phyloP scores from a whole-genome alignment of 2,329 filamentous ascomycete genomes.

The Phaeosphaeriaceae sp. region DNA sequence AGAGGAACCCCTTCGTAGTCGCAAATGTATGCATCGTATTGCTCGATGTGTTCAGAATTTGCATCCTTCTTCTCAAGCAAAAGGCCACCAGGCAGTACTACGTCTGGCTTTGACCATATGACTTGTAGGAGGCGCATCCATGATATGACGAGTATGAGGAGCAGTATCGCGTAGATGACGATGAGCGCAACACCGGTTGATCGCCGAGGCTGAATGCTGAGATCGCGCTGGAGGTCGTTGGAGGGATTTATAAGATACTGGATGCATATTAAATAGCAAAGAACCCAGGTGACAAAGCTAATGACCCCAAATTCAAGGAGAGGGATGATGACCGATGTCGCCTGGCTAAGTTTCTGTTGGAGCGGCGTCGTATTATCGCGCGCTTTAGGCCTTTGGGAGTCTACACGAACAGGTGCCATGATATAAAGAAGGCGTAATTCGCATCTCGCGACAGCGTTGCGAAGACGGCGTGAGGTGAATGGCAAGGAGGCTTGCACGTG shows the following conservation, averaged over 20 bases:
- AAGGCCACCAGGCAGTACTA: conserved; percentile 66
- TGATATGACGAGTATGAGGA: conserved; percentile 68
- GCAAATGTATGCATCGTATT: conserved; percentile 82
- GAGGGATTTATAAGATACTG: conserved; percentile 69
- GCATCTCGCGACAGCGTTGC: conserved; percentile 4
- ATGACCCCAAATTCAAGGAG: conserved; percentile 69
- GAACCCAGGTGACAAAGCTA: conserved; percentile 73
- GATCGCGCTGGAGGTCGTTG: conserved; percentile 21
- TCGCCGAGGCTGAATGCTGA: conserved; percentile 48
- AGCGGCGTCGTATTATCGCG: conserved; percentile 25
- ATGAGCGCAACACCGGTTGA: conserved; percentile 72
- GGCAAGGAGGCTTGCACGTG: too few relatives aligned
- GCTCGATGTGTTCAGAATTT: conserved; percentile 66
- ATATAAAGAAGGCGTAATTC: conserved; percentile 4
- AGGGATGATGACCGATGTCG: conserved; percentile 72
- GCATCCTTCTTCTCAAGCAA: conserved; percentile 36
- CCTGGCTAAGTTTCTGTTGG: conserved; percentile 57
- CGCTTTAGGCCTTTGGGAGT: conserved; percentile 31
- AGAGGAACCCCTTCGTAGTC: conserved; percentile 78
- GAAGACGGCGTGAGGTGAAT: neutral
- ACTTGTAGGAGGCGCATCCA: conserved; percentile 75
- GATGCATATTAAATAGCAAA: conserved; percentile 67
- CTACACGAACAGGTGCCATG: conserved; percentile 28
- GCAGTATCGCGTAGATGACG: conserved; percentile 73
- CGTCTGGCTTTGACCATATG: conserved; percentile 74